Conservation (phyloP, 345 rosid genomes). For the Corchorus capsularis region DNA sequence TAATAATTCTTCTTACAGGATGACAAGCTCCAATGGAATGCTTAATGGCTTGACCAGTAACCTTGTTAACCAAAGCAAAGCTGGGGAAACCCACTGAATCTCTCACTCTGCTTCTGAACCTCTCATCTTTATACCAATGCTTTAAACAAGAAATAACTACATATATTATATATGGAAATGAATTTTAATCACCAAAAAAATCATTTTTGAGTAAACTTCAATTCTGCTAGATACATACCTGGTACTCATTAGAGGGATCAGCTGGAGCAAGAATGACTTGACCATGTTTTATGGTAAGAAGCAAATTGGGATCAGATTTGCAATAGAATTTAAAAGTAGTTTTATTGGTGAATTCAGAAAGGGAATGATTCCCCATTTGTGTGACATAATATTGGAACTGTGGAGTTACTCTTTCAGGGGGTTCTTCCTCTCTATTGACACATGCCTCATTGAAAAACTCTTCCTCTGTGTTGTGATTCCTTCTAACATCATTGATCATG, state of each 20-base stretch:
- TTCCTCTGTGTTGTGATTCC: no score
- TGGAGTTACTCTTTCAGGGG: no score
- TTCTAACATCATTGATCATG: no score
- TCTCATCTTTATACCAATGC: slow-evolving; percentile 93
- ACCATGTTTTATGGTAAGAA: slow-evolving; percentile 59
- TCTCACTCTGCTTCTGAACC: slow-evolving; percentile 74
- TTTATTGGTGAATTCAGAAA: slow-evolving; percentile 45
- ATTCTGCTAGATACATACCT: slow-evolving; percentile 36
- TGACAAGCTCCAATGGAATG: slow-evolving; percentile 76
- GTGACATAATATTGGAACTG: no score
- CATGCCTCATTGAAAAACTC: no score
- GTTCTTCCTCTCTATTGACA: no score
- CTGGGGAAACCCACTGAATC: slow-evolving; percentile 75
- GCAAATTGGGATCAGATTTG: slow-evolving; percentile 60
- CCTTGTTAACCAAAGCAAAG: slow-evolving; percentile 83
- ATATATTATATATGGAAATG: not conserved
- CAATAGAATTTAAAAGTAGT: slow-evolving; percentile 57
- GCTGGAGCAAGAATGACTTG: slow-evolving; percentile 63
- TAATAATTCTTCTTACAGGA: slow-evolving; percentile 50
- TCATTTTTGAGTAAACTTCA: not conserved
- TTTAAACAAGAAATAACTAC: slow-evolving; percentile 37
- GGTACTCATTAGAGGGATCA: slow-evolving; percentile 58
- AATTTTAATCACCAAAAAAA: not conserved
- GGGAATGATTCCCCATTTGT: not conserved
- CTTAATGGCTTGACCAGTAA: slow-evolving; percentile 80